Evolutionary conservation across 164 flowering plant species (phyloP), one percentile per base, ranked within the genome.

Genomic region (Akebia trifoliata): DNA sequence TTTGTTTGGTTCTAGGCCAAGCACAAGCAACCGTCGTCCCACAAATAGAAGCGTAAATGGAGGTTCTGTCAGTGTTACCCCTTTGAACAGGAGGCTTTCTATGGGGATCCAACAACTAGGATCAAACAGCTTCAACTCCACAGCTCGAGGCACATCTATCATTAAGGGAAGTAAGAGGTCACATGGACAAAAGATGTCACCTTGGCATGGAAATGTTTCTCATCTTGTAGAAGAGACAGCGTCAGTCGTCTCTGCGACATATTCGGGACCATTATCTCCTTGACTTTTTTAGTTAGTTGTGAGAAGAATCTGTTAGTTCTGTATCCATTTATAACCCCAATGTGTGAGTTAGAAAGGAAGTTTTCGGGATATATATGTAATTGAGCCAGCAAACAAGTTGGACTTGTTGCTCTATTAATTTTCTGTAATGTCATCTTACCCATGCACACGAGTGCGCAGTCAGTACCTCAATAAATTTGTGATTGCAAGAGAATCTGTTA

Each of bases 201-300:
- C 60, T 46, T 74, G 63, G 54, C 51, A 45, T 45, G 28, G 40
- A 4, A 54, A 65, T 59, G 61, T 56, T 67, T 71, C 81, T 60
- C 69, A 60, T 59, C 70, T 61, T 4, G 62, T 60, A 70, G 91
- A 86, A 59, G 91, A 89, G 49, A 75, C 85, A 30, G 79, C 83
- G 60, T 80, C 95, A 56, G 80, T 82, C 49, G 76, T 83, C 35
- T 78, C 97, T 36, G 63, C 85, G 54, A 57, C 63, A 34, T 56
- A 51, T 34, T 65, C 69, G 40, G 56, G 55, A 32, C 60, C 66
- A 52, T 52, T 64, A 21, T 61, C 70, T 46, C 60, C 74, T 49
- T 59, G 29, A 61, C 9, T 47, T 60, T 47, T 20, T 47, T 11
- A 34, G 47, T 25, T 32, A 4, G 40, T 3, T 20, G 57, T 12